A percentile compares a stretch with the other conserved stretches of the same genome.
These are phyloP conservation scores for Alternaria gansuensis DNA, from an alignment of 2,329 filamentous ascomycete genomes.

Conservation along the genomic window DNA sequence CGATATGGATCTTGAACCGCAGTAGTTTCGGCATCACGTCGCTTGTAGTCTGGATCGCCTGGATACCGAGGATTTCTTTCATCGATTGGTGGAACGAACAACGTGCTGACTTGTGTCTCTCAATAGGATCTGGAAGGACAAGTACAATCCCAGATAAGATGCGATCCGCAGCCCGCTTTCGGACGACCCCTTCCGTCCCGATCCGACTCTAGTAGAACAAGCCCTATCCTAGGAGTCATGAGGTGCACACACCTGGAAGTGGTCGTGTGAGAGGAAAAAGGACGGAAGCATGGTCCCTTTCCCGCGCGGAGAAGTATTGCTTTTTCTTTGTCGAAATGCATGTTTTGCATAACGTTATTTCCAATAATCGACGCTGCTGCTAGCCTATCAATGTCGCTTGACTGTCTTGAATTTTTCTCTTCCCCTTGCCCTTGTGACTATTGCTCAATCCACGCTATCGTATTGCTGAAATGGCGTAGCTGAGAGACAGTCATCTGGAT, in stretches of 20 bases:
- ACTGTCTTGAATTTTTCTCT: neutral
- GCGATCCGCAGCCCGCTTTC: constrained; percentile 13
- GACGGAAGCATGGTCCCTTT: constrained; percentile 4
- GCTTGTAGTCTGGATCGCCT: constrained; percentile 1
- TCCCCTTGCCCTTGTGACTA: neutral
- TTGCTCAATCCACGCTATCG: neutral
- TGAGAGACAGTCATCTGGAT: constrained; percentile 6
- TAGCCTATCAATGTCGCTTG: constrained; percentile 1
- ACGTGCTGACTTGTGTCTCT: constrained; percentile 41
- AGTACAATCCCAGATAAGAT: constrained; percentile 71
- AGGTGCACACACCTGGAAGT: constrained; percentile 4
- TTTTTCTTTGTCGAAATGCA: constrained; percentile 1
- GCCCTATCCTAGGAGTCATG: constrained; percentile 13
- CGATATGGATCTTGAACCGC: constrained; percentile 15
- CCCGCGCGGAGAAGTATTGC: constrained; percentile 4
- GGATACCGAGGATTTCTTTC: constrained; percentile 11
- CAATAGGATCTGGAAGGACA: constrained; percentile 95
- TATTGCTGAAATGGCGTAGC: constrained; percentile 6
- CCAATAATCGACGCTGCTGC: constrained; percentile 5
- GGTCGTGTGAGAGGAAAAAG: constrained; percentile 4
- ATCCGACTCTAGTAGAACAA: constrained; percentile 8
- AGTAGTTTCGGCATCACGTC: constrained; percentile 19
- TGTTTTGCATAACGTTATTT: constrained; percentile 11
- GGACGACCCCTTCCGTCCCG: constrained; percentile 3
- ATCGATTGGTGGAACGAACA: constrained; percentile 6